A percentile compares a stretch with the other conserved stretches of the same genome.
Evolutionary conservation across 2,329 filamentous ascomycete genomes (phyloP).

Genomic region (Cytospora chrysosperma): DNA sequence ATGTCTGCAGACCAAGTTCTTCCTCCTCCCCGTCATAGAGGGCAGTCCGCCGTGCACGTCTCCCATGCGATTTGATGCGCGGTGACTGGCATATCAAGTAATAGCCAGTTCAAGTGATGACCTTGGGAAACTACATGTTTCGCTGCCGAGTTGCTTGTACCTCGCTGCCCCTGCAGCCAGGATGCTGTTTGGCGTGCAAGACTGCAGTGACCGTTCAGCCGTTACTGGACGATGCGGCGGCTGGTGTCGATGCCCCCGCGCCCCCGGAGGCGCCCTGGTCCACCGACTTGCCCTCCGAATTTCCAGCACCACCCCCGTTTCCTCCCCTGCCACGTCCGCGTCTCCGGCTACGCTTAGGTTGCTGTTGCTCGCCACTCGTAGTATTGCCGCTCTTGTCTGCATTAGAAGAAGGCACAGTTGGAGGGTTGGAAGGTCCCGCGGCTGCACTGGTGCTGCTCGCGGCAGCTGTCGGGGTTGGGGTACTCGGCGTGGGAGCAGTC

Average conservation of each 20-base stretch:
- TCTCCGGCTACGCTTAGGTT: conserved; percentile 22
- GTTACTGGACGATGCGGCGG: conserved; percentile 3
- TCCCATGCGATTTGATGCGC: neutral
- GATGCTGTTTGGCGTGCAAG: neutral
- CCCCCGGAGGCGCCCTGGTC: conserved; percentile 7
- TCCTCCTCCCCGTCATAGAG: neutral
- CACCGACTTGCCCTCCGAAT: conserved; percentile 12
- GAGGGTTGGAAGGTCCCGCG: neutral
- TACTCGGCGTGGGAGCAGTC: conserved; percentile 8
- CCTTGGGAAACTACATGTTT: no score
- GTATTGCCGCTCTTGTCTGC: conserved; percentile 14
- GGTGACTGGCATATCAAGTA: neutral
- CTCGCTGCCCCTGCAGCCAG: neutral
- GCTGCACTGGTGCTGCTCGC: conserved; percentile 4
- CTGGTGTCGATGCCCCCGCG: conserved; percentile 6
- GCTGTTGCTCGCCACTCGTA: conserved; percentile 18
- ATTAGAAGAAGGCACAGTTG: conserved; percentile 8
- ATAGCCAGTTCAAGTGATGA: neutral
- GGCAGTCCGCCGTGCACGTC: neutral
- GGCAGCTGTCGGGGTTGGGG: neutral
- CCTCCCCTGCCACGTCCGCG: conserved; percentile 24
- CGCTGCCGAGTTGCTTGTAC: neutral
- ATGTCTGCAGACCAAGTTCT: neutral
- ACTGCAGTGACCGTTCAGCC: conserved; percentile 11
- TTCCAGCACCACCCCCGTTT: conserved; percentile 12